Evolutionary conservation across 192 early-diverging fungal genomes (phyloP), one percentile per base, ranked within the genome.

Genomic region (Rhizophagus prolifer): DNA sequence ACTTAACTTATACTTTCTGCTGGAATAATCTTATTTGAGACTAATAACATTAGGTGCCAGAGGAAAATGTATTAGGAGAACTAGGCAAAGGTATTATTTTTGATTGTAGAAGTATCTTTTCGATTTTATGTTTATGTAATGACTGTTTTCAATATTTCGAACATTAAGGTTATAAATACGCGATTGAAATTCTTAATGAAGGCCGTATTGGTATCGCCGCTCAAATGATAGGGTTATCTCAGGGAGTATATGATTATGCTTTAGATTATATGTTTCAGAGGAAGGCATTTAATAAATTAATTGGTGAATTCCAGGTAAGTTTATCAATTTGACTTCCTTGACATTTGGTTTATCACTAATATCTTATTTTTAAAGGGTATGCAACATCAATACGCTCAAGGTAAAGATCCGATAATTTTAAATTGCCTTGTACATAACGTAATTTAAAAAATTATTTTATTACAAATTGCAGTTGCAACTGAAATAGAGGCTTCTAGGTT

Each of bases 201-300:
- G 97, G 97, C 44, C 92, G 97, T 78, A 95, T 99, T 71, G 97
- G 97, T 76, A 98, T 98, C 85, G 96, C 96, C 58, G 97, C 96
- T 21, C 97, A 98, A 82, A 98, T 99, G 97, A 82, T 98, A 41
- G 97, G 97, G 61, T 82, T 96, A 47, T 96, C 97, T 12, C 96
- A 97, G 84, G 97, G 97, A 54, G 95, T 92, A 16, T 93, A 90
- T 74, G 96, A 99, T 82, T 80, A 85, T 60, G 92, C 93, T 13
- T 74, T 98, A 80, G 94, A 94, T 21, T 99, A 99, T 83, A 85
- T 94, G 76, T 94, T 96, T 85, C 90, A 99, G 87, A 89, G 97
- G 78, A 95, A 97, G 88, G 95, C 96, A 88, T 99, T 99, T 79
- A 92, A 92, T 28, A 76, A 85, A 62, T 75, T 74, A 23, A 93